Conservation (phyloP, 1,139 yeast genomes). For the Arxiozyma slooffiae region DNA sequence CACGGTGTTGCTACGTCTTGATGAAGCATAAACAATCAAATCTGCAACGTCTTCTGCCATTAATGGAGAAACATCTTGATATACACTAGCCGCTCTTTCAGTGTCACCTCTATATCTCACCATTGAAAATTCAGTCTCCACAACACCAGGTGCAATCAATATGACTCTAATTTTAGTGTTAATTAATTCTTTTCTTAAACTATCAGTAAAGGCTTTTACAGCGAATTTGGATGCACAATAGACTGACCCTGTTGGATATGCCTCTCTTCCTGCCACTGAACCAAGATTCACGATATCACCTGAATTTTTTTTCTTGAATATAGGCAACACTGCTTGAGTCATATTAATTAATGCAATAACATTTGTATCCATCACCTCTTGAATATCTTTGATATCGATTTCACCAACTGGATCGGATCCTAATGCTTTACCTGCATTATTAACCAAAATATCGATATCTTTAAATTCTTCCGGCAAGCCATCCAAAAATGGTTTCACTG, state of each 20-base stretch:
- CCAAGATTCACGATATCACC: conserved; percentile 83
- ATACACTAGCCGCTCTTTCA: conserved; percentile 59
- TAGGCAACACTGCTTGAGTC: conserved; percentile 58
- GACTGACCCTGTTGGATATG: conserved; percentile 78
- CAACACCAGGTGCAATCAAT: conserved; percentile 82
- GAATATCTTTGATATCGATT: conserved; percentile 44
- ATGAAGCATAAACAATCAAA: conserved; percentile 56
- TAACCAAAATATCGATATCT: conserved; percentile 57
- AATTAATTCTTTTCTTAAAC: conserved; percentile 70
- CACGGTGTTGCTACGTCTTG: conserved; percentile 67
- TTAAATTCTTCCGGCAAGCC: conserved; percentile 44
- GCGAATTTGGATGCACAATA: conserved; percentile 89
- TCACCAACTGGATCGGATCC: conserved; percentile 60
- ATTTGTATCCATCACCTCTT: conserved; percentile 61
- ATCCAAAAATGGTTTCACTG: conserved; percentile 45
- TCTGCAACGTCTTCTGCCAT: conserved; percentile 77
- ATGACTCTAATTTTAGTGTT: conserved; percentile 66
- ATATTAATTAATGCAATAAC: conserved; percentile 61
- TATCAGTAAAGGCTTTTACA: conserved; percentile 62
- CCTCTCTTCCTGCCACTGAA: conserved; percentile 80
- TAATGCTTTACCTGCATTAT: conserved; percentile 76
- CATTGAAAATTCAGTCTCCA: conserved; percentile 75
- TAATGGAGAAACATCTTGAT: conserved; percentile 64
- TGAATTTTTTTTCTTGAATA: conserved; percentile 42
- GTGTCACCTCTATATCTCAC: conserved; percentile 69